These are phyloP conservation scores for Nannizzia gypsea DNA, from an alignment of 2,329 filamentous ascomycete genomes.

Conservation along the genomic window DNA sequence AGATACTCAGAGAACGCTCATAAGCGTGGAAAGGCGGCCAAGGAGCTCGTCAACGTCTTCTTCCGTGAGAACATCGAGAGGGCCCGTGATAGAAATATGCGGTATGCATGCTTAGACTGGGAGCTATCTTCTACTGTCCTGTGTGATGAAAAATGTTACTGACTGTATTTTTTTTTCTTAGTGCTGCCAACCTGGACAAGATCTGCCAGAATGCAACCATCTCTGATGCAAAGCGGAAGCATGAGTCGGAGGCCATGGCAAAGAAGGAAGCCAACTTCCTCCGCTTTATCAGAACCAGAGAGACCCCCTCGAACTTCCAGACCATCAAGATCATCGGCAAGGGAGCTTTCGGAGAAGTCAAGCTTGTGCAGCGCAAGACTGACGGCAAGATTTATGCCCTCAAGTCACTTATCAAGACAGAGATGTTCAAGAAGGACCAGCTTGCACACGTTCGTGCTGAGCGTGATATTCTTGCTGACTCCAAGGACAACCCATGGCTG, in stretches of 20 bases:
- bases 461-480: slow-evolving; percentile 93
- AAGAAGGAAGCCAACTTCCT: slow-evolving; percentile 96
- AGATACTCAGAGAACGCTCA: slow-evolving; percentile 79
- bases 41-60: slow-evolving; percentile 60
- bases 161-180: slow-evolving; percentile 27
- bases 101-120: slow-evolving; percentile 44
- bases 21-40: slow-evolving; percentile 56
- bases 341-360: slow-evolving; percentile 96
- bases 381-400: slow-evolving; percentile 96
- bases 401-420: slow-evolving; percentile 95
- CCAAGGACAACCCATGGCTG: slow-evolving; percentile 93
- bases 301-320: slow-evolving; percentile 87
- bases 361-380: slow-evolving; percentile 89
- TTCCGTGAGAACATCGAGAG: slow-evolving; percentile 98
- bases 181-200: slow-evolving; percentile 83
- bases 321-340: slow-evolving; percentile 98
- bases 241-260: slow-evolving; percentile 72
- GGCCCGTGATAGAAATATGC: slow-evolving; percentile 85
- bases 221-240: slow-evolving; percentile 63
- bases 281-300: slow-evolving; percentile 91
- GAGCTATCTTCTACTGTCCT: not conserved
- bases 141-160: not conserved
- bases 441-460: slow-evolving; percentile 94
- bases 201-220: slow-evolving; percentile 68
- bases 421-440: slow-evolving; percentile 99